Conservation (phyloP, 1,139 yeast genomes). For the Yamadazyma buinensis region DNA sequence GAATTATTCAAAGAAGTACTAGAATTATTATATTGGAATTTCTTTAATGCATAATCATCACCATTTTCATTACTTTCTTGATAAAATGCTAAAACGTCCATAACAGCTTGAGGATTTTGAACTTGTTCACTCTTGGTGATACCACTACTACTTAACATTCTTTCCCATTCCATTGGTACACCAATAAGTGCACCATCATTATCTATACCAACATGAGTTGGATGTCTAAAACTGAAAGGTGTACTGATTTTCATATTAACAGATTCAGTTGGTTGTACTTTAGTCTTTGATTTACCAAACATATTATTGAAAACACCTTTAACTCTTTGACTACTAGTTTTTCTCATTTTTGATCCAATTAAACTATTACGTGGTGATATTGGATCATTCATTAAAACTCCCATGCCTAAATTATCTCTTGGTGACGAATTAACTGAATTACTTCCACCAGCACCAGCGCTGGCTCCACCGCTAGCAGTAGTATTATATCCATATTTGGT, state of each 20-base stretch:
- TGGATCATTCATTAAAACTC: constrained; percentile 14
- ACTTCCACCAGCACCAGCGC: neutral
- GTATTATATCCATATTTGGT: constrained; percentile 9
- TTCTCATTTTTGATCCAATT: constrained; percentile 22
- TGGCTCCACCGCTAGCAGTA: neutral
- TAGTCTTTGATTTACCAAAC: constrained; percentile 27
- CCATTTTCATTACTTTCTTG: constrained; percentile 62
- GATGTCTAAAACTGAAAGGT: constrained; percentile 87
- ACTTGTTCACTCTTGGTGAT: constrained; percentile 81
- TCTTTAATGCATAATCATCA: constrained; percentile 74
- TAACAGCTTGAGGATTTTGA: constrained; percentile 89
- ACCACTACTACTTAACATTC: constrained; percentile 77
- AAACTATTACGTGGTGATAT: constrained; percentile 11
- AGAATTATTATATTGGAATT: constrained; percentile 47
- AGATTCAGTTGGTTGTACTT: constrained; percentile 17
- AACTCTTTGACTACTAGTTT: constrained; percentile 35
- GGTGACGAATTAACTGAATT: constrained; percentile 20
- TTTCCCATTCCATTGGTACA: constrained; percentile 90
- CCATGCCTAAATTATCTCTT: constrained; percentile 26
- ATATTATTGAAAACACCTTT: constrained; percentile 40
- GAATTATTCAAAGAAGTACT: constrained; percentile 20
- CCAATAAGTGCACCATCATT: constrained; percentile 88
- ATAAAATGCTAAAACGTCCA: constrained; percentile 87
- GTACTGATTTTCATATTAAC: constrained; percentile 68
- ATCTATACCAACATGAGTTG: constrained; percentile 91